Evolutionary conservation across 1,284 basidiomycete genomes (phyloP).

Genomic region (Sanghuangporus baumii): DNA sequence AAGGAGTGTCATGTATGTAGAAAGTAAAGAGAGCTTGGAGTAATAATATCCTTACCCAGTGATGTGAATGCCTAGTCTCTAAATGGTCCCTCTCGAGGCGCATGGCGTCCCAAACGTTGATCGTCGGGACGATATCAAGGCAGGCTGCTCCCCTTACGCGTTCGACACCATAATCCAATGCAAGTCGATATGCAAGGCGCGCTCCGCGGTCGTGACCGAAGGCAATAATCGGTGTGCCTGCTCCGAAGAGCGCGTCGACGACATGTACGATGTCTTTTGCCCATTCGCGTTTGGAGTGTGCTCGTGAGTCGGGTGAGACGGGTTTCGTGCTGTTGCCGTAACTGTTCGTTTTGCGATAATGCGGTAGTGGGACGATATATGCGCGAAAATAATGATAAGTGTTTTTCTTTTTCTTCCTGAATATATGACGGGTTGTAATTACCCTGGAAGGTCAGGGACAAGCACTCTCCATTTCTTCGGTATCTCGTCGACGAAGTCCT

Average conservation of each 20-base stretch:
- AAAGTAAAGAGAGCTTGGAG: too few species aligned
- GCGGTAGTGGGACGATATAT: background rate
- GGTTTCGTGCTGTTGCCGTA: constrained; percentile 25
- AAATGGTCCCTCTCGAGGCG: constrained; percentile 18
- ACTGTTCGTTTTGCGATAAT: constrained; percentile 4
- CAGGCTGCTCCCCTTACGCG: constrained; percentile 22
- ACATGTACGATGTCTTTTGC: constrained; percentile 23
- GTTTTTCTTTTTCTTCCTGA: background rate
- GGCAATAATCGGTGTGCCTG: constrained; percentile 18
- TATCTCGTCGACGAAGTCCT: constrained; percentile 21
- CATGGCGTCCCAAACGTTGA: constrained; percentile 24
- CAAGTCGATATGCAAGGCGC: constrained; percentile 25
- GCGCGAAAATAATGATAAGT: background rate
- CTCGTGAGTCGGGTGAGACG: constrained; percentile 19
- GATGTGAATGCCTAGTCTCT: constrained; percentile 23
- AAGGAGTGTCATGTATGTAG: too few species aligned
- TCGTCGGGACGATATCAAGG: constrained; percentile 26
- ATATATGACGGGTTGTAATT: background rate
- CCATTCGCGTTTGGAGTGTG: constrained; percentile 25
- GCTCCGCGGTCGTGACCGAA: constrained; percentile 27
- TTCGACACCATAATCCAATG: constrained; percentile 21
- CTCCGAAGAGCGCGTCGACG: constrained; percentile 19
- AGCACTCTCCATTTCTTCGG: constrained; percentile 21
- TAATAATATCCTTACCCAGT: constrained; percentile 22
- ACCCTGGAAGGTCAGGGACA: constrained; percentile 27